phyloP scores from a whole-genome alignment of 495 filamentous ascomycete genomes.

The Trichoderma gamsii region DNA sequence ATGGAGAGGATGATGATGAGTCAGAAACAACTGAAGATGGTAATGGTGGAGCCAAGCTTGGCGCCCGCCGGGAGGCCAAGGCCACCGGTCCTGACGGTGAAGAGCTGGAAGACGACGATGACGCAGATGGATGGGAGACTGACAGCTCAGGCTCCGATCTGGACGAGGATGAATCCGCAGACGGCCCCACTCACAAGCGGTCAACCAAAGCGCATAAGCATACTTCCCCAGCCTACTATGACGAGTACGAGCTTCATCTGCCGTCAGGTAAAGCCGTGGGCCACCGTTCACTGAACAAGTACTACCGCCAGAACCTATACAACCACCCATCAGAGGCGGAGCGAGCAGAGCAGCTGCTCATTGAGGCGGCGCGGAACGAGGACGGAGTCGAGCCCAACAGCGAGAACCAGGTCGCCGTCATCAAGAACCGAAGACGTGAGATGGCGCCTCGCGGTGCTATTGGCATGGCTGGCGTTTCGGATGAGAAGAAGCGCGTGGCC shows the following conservation, averaged over 20 bases:
- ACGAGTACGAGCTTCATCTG: conserved; percentile 91
- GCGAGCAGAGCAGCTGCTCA: conserved; percentile 50
- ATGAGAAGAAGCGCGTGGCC: background rate
- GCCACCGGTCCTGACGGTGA: conserved; percentile 42
- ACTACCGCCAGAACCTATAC: conserved; percentile 90
- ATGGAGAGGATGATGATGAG: conserved; percentile 59
- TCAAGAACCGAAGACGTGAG: conserved; percentile 11
- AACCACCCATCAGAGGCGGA: conserved; percentile 69
- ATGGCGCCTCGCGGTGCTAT: conserved; percentile 12
- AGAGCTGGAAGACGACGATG: conserved; percentile 26
- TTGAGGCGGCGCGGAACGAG: conserved; percentile 33
- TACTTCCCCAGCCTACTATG: conserved; percentile 67
- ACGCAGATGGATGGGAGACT: conserved; percentile 67
- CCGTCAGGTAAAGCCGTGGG: conserved; percentile 85
- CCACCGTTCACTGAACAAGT: conserved; percentile 76
- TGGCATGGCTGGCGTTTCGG: conserved; percentile 15
- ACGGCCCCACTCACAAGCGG: conserved; percentile 52
- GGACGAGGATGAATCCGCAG: conserved; percentile 67
- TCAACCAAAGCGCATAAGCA: conserved; percentile 59
- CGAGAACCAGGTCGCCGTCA: conserved; percentile 13
- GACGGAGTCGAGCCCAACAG: conserved; percentile 12
- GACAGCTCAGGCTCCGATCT: conserved; percentile 80
- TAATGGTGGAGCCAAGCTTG: conserved; percentile 56
- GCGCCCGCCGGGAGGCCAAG: conserved; percentile 43
- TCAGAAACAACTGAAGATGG: conserved; percentile 40